Evolutionary conservation across 148 eudicot species (phyloP).

Genomic region (Dianthus caryophyllus): DNA sequence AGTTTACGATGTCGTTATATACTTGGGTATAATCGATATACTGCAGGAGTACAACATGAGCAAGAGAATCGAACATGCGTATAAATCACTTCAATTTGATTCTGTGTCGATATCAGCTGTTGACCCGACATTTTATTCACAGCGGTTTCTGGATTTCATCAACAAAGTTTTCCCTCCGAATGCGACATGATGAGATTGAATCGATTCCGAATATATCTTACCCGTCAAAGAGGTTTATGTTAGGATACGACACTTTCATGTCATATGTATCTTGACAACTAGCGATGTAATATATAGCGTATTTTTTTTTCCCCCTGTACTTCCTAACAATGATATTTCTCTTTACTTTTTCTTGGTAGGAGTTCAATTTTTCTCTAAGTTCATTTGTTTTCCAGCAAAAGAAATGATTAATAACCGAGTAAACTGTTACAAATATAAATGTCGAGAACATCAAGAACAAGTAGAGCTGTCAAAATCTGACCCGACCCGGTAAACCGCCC

Average conservation of each 20-base stretch:
- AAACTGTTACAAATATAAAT: too few relatives aligned
- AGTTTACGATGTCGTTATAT: constrained; percentile 83
- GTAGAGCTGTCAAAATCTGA: too few relatives aligned
- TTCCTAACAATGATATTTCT: too few relatives aligned
- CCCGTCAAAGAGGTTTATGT: background rate
- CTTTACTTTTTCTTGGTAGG: too few relatives aligned
- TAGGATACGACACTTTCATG: background rate
- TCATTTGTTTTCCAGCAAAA: too few relatives aligned
- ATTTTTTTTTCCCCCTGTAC: too few relatives aligned
- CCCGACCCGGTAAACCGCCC: too few relatives aligned
- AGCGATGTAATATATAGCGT: too few relatives aligned
- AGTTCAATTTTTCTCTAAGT: too few relatives aligned
- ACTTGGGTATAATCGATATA: constrained; percentile 92
- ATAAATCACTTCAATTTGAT: constrained; percentile 87
- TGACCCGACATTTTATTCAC: constrained; percentile 79
- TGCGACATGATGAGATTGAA: constrained; percentile 26
- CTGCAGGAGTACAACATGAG: constrained; percentile 80
- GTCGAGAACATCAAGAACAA: too few relatives aligned
- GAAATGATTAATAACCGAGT: too few relatives aligned
- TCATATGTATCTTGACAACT: too few relatives aligned
- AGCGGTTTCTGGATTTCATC: constrained; percentile 75
- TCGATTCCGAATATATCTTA: background rate
- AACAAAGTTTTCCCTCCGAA: constrained; percentile 71
- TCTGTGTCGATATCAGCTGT: constrained; percentile 88
- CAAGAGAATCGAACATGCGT: constrained; percentile 90